Base-by-base conservation (phyloP, 1,284 basidiomycete species). In the Phellinidium pouzarii region DNA sequence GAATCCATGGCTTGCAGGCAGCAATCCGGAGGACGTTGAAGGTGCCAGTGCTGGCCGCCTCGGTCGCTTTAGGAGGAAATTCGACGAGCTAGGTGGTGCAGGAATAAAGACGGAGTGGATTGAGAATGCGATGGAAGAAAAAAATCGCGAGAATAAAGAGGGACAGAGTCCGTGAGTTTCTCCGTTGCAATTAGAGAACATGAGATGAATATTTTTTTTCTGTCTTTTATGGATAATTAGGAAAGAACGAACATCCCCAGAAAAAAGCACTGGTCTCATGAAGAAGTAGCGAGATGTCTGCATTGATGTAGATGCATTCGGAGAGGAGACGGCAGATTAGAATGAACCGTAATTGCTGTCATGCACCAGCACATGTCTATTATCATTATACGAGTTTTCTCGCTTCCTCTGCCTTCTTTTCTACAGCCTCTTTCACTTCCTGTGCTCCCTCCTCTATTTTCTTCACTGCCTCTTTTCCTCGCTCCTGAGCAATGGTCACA, bases 11-110 rank as follows among this genome's bases (percentile, higher is more conserved):
- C 49, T 51, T 17, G 66, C 68, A 43, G 60, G 60, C 31, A 60
- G 63, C 43, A 68, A 68, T 19, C 48, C 77, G 17, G 80, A 82
- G 59, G 84, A 85, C 59, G 87, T 86, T 57, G 80, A 76, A 55
- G 80, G 79, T 56, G 80, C 80, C 48, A 77, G 80, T 20, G 79
- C 82, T 0, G 91, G 91, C 14, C 73, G 91, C 7, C 70, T 94
- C 60, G 88, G 89, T 3, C 73, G 89, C 59, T 94, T 92, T 69
- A 87, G 76, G 67, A 78, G 80, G 62, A 75, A 76, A 55, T 94
- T 92, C 63, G 87, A 81, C 46, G 80, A 75, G 22, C 67, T 80
- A 3, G 76, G 79, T 14, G 73, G 65, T 2, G 65, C 67, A 23
- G 71, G 71, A 12, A 66, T 71, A 51, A 66, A 72, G 46, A 61